Percentiles rank a stretch among this genome's conserved stretches.
Conservation (phyloP, 257 asterid genomes). For the Penstemon barbatus region DNA sequence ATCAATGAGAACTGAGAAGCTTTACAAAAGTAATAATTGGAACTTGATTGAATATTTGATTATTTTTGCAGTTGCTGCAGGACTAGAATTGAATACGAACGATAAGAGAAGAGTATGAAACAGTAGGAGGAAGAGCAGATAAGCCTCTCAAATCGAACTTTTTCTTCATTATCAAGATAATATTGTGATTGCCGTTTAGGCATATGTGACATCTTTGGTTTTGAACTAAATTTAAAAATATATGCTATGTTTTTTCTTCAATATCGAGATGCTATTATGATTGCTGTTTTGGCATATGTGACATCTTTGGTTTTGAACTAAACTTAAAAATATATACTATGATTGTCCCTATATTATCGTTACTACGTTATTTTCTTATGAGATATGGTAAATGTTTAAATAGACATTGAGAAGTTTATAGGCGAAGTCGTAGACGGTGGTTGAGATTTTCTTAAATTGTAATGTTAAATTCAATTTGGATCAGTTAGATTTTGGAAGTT, state of each 20-base stretch:
- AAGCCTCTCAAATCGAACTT: constrained; percentile 93
- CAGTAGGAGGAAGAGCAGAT: constrained; percentile 89
- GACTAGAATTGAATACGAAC: constrained; percentile 69
- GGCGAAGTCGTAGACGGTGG: too few relatives aligned
- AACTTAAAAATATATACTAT: not conserved
- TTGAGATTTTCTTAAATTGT: too few relatives aligned
- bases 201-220: constrained; percentile 66
- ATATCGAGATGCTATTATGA: constrained; percentile 58
- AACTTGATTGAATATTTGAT: constrained; percentile 31
- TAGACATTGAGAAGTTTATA: too few relatives aligned
- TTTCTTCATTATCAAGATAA: constrained; percentile 78
- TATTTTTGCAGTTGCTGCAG: constrained; percentile 63
- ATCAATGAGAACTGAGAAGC: constrained; percentile 13
- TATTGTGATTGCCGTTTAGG: constrained; percentile 75
- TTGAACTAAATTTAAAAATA: constrained; percentile 46
- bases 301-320: constrained; percentile 75
- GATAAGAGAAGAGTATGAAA: constrained; percentile 92
- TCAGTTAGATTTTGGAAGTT: too few relatives aligned
- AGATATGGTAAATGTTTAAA: too few relatives aligned
- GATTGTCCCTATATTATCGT: too few relatives aligned
- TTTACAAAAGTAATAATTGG: constrained; percentile 14
- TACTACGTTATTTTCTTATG: too few relatives aligned
- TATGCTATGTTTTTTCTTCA: constrained; percentile 21
- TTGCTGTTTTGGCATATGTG: constrained; percentile 83
- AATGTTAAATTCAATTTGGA: too few relatives aligned